These are phyloP conservation scores for Neurospora discreta DNA, from an alignment of 495 filamentous ascomycete species.

Conservation along the genomic window DNA sequence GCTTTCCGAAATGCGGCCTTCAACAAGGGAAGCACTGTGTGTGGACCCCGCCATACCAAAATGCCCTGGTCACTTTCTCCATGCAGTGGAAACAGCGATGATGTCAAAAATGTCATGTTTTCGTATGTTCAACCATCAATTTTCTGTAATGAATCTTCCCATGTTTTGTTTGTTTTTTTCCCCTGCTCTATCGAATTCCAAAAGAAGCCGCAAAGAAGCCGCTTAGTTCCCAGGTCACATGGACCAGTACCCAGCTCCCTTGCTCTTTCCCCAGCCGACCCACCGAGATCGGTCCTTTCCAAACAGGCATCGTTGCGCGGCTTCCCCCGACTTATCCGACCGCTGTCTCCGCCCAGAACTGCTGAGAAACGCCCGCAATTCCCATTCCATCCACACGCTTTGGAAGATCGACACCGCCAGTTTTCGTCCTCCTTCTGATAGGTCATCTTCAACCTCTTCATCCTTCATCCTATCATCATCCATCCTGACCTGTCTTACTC, in stretches of 20 bases:
- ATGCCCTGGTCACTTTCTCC: not conserved
- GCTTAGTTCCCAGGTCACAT: slow-evolving; percentile 10
- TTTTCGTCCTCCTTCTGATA: not conserved
- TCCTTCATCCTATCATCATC: not conserved
- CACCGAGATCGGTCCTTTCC: slow-evolving; percentile 15
- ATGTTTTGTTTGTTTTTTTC: not conserved
- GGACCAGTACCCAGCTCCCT: not conserved
- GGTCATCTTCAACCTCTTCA: not conserved
- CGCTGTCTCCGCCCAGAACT: not conserved
- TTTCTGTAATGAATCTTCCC: not conserved
- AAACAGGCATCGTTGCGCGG: slow-evolving; percentile 10
- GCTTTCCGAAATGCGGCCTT: not conserved
- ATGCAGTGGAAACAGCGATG: not conserved
- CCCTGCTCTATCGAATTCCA: not conserved
- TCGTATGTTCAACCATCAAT: not conserved
- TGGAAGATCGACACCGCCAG: not conserved
- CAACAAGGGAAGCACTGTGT: not conserved
- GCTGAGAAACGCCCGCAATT: not conserved
- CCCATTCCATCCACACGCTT: not conserved
- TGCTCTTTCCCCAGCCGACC: slow-evolving; percentile 9
- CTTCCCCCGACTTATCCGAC: not conserved
- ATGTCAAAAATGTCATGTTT: not conserved
- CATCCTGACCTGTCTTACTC: not conserved
- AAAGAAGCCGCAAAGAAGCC: not conserved
- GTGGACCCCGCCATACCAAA: not conserved